Base-by-base conservation (phyloP, 139 green algal species). In the Edaphochlamys debaryana region DNA sequence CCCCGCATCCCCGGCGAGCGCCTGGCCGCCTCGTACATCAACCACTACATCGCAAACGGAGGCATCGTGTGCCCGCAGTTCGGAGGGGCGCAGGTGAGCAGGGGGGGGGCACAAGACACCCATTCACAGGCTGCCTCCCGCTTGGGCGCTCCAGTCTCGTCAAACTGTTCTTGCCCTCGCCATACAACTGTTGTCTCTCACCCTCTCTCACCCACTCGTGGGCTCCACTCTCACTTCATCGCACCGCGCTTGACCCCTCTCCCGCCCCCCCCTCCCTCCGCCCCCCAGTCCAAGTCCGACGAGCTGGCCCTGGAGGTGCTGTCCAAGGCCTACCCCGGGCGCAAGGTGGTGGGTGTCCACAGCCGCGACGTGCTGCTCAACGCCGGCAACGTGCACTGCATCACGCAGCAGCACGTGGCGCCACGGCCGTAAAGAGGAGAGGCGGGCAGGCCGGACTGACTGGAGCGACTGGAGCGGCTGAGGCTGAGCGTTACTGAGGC, bases 11-110 rank as follows among this genome's bases (percentile, higher is more conserved):
- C 90, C 58, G 85, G 80, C 13, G 90, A 91, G 68, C 85, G 88
- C 48, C 86, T 95, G 66, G 80, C 88, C 30, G 90, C 86, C 78
- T 92, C 87, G n/a, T 96, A 96, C 90, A 92, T 96, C 87, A 96
- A 96, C 89, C 95, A 96, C 85, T 96, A 95, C 85, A 81, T 90
- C 41, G 90, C 90, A 38, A 96, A 96, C 42, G 93, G 91, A 37
- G 91, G 88, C 62, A 89, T 89, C 13, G 87, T 96, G 7, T 71
- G 92, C 30, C 90, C 90, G 0, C 85, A 82, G 63, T 81, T 81
- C 58, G 74, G 74, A 37, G 74, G 74, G 30, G 30, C 19, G 56
- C 74, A 72, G 67, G 67, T 72, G 38, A 6, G 32, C 13, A 29
- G 72, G n/a, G n/a, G n/a, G n/a, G n/a, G n/a, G n/a, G n/a, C n/a